These are phyloP conservation scores for Agaricus blazei DNA, from an alignment of 768 basidiomycete genomes.

Conservation along the genomic window DNA sequence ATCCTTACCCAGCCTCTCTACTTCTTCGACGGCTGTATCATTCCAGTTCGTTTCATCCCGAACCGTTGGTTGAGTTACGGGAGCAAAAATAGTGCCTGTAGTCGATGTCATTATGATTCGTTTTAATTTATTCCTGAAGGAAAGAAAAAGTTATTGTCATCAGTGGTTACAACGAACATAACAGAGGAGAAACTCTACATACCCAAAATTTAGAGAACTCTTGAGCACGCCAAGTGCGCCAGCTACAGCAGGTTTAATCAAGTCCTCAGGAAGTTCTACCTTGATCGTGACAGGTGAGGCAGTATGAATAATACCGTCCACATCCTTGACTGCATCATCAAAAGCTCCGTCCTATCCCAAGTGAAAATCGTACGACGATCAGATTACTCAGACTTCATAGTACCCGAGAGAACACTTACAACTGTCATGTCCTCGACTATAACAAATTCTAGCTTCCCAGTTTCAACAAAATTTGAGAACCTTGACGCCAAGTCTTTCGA, in stretches of 20 bases:
- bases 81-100: background rate
- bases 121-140: conserved; percentile 1
- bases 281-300: conserved; percentile 5
- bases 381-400: background rate
- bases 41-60: conserved; percentile 7
- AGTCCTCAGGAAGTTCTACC: background rate
- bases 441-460: conserved; percentile 1
- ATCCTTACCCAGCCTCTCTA: background rate
- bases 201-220: background rate
- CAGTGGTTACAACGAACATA: background rate
- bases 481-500: background rate
- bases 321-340: conserved; percentile 7
- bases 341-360: conserved; percentile 7
- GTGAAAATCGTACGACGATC: background rate
- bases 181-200: background rate
- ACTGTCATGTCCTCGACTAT: conserved; percentile 1
- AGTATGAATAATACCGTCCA: conserved; percentile 10
- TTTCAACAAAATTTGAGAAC: conserved; percentile 1
- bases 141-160: too few species aligned
- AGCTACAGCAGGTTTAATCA: conserved; percentile 7
- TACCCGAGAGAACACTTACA: background rate
- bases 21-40: background rate
- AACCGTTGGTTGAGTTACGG: background rate
- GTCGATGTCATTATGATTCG: conserved; percentile 8
- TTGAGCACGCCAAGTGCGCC: conserved; percentile 8